Evolutionary conservation across 148 eudicot genomes (phyloP), one percentile per base, ranked within the genome.

Genomic region (Chenopodium album): DNA sequence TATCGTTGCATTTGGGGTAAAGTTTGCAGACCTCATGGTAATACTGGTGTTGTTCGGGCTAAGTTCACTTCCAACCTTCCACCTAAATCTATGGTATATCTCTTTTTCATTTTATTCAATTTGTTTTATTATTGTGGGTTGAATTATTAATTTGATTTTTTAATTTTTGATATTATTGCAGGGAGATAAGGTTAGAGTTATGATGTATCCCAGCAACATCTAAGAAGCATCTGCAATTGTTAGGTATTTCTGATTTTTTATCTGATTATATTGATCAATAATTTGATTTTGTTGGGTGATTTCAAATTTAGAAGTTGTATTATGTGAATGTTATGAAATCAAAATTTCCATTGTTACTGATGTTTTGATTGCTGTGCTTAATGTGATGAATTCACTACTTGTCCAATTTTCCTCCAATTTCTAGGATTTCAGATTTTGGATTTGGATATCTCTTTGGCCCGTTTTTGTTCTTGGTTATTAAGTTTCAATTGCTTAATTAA

Each of bases 1-100:
- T 92, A 91, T 78, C 91, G 97, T 16, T 92, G 97, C 89, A 92
- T 92, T 87, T 92, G 97, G 97, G 97, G 97, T 7, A 92, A 92
- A 82, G 94, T 92, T 22, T 71, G 80, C 11, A 90, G 97, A 84
- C 94, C 97, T 78, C 97, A 92, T 37, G 97, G 97, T 76, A 92
- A 92, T 92, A 91, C 85, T 48, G 97, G 97, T 63, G 87, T 92
- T 60, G 97, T 92, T 50, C 54, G 54, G 12, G 54, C 54, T 9
- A 50, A 50, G 54, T 50, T 50, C 54, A 50, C 54, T 13, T 90
- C 94, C 50, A 92, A 92, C 79, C 92, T 92, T 22, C 97, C 97
- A 1, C 97, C 97, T 54, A 92, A 91, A 66, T 91, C 97, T 80
- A 92, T 92, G 97, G 97, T 92, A 84, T 28, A 8, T 19, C 14